Conservation (phyloP, 2,329 filamentous ascomycete species). For the Talaromyces albobiverticillius region DNA sequence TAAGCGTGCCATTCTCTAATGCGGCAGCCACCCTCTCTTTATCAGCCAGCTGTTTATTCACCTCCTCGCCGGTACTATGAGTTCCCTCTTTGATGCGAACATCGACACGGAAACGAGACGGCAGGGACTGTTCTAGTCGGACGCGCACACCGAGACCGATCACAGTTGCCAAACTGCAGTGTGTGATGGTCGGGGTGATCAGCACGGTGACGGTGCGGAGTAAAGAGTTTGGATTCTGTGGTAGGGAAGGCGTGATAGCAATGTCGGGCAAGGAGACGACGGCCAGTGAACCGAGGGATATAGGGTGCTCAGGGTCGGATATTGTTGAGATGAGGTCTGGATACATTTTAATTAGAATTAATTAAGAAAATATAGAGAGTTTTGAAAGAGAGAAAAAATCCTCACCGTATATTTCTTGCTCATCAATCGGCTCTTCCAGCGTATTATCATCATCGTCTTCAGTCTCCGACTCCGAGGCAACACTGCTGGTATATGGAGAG, state of each 20-base stretch:
- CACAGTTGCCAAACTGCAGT: constrained; percentile 93
- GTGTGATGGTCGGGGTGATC: constrained; percentile 93
- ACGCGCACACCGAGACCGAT: constrained; percentile 93
- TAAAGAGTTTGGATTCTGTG: constrained; percentile 54
- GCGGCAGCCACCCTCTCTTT: constrained; percentile 96
- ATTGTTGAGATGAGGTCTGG: constrained; percentile 90
- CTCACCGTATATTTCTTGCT: constrained; percentile 91
- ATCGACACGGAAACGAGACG: constrained; percentile 87
- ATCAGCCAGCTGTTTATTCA: constrained; percentile 94
- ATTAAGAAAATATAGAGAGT: not conserved
- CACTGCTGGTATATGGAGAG: constrained; percentile 11
- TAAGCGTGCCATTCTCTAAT: constrained; percentile 86
- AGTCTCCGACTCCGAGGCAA: constrained; percentile 37
- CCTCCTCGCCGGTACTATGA: constrained; percentile 91
- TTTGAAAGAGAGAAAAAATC: not conserved
- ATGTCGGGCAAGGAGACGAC: constrained; percentile 98
- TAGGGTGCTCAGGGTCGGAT: constrained; percentile 92
- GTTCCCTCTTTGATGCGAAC: constrained; percentile 93
- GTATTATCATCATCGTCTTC: constrained; percentile 52
- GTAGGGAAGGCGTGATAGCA: constrained; percentile 67
- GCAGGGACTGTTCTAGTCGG: constrained; percentile 83
- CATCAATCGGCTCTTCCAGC: constrained; percentile 79
- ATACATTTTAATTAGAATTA: not conserved
- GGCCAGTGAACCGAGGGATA: constrained; percentile 86
- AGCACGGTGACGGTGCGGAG: constrained; percentile 77